Percentiles rank a stretch among this genome's conserved stretches.
phyloP scores from a whole-genome alignment of 148 eudicot species.

The Rhododendron mucronatum region DNA sequence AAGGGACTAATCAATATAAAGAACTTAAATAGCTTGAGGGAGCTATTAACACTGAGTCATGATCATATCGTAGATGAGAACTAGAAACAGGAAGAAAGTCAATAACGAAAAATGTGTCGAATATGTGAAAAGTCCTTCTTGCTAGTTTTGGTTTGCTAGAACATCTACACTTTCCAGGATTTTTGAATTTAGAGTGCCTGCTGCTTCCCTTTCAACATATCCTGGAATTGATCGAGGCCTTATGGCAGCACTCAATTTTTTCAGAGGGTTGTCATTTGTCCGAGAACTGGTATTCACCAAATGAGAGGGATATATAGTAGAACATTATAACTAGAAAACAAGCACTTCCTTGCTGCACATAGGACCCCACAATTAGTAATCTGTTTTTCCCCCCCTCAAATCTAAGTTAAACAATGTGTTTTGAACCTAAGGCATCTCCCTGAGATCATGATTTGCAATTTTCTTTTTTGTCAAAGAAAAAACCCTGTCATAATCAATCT shows the following conservation, averaged over 20 bases:
- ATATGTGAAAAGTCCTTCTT: not conserved
- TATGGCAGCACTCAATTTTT: not conserved
- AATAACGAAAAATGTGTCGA: not conserved
- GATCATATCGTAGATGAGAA: not conserved
- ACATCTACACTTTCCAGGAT: not conserved
- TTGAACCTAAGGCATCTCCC: not conserved
- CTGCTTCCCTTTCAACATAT: not conserved
- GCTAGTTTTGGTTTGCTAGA: not conserved
- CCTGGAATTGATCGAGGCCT: not conserved
- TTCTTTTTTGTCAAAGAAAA: not conserved
- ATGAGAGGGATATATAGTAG: not conserved
- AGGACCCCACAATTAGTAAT: not conserved
- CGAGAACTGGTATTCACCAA: not conserved
- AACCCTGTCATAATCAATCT: not conserved
- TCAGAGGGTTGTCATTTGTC: not conserved
- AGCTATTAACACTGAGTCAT: not conserved
- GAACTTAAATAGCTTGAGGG: not conserved
- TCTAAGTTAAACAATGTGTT: not conserved
- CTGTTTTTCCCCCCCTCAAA: not conserved
- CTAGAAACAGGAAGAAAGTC: not conserved
- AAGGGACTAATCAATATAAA: conserved; percentile 30
- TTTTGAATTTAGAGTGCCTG: not conserved
- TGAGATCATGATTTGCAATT: not conserved
- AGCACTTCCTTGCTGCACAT: not conserved
- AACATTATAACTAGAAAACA: not conserved